These are phyloP conservation scores for Apiospora hydei DNA, from an alignment of 2,329 filamentous ascomycete species.

Conservation along the genomic window DNA sequence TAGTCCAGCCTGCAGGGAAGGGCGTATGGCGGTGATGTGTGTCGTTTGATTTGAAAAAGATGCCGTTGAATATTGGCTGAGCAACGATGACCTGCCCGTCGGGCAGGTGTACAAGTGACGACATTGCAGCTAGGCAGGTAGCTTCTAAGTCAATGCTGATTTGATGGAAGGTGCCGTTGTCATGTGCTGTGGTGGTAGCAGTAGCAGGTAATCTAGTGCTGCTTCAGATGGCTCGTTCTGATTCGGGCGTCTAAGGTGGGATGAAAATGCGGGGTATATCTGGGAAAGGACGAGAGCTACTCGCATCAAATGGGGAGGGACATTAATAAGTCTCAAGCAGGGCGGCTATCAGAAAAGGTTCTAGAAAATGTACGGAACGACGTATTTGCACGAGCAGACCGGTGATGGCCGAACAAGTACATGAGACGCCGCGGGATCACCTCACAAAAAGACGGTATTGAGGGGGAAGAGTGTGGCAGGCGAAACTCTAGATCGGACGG, in stretches of 20 bases:
- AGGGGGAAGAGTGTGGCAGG: background rate
- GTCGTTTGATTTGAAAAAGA: slow-evolving; percentile 87
- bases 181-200: background rate
- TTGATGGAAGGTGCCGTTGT: slow-evolving; percentile 6
- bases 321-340: background rate
- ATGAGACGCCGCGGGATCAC: background rate
- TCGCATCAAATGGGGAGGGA: slow-evolving; percentile 1
- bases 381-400: background rate
- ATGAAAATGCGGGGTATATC: slow-evolving; percentile 17
- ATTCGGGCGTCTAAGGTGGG: slow-evolving; percentile 16
- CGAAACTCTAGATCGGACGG: slow-evolving; percentile 15
- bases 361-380: slow-evolving; percentile 14
- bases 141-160: background rate
- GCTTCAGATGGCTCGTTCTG: background rate
- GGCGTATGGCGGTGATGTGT: slow-evolving; percentile 71
- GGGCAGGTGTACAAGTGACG: slow-evolving; percentile 71
- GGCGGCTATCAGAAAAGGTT: slow-evolving; percentile 1
- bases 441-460: background rate
- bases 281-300: background rate
- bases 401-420: slow-evolving; percentile 4
- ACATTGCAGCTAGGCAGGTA: slow-evolving; percentile 3
- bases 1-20: slow-evolving; percentile 88
- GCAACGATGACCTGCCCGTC: slow-evolving; percentile 87
- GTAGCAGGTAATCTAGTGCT: background rate
- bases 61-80: slow-evolving; percentile 86